Conservation (phyloP, 805 yeast species). For the Suhomyces sp. region DNA sequence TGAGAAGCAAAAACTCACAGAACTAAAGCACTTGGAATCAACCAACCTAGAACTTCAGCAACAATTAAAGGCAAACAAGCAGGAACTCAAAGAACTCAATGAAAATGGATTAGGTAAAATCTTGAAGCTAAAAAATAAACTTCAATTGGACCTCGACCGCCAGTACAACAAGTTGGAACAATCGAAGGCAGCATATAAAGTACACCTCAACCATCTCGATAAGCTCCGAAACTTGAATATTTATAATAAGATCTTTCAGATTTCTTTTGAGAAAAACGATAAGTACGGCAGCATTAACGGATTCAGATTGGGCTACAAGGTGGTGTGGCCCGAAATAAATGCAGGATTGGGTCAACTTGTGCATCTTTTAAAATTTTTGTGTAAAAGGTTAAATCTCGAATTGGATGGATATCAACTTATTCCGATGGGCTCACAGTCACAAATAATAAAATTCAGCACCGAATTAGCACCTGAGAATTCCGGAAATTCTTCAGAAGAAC, state of each 20-base stretch:
- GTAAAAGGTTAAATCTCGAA: constrained; percentile 53
- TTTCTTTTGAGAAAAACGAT: constrained; percentile 67
- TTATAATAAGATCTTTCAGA: constrained; percentile 77
- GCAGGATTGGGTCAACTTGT: constrained; percentile 88
- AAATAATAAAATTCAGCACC: constrained; percentile 55
- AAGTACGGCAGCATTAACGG: constrained; percentile 87
- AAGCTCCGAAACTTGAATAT: constrained; percentile 74
- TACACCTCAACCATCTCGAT: constrained; percentile 65
- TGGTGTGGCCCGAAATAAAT: constrained; percentile 89
- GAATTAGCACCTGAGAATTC: too few relatives aligned
- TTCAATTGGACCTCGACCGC: constrained; percentile 51
- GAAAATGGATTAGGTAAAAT: constrained; percentile 47
- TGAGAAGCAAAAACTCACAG: constrained; percentile 34
- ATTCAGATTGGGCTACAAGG: constrained; percentile 70
- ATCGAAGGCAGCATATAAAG: constrained; percentile 60
- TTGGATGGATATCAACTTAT: constrained; percentile 61
- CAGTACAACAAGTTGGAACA: constrained; percentile 59
- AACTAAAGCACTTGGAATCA: constrained; percentile 39
- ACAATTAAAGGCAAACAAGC: constrained; percentile 47
- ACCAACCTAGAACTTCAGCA: constrained; percentile 45
- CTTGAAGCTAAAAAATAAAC: constrained; percentile 51
- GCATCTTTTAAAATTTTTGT: constrained; percentile 63
- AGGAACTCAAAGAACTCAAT: constrained; percentile 34
- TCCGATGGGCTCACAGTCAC: constrained; percentile 85
- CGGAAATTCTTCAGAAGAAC: constrained; percentile 1